These are phyloP conservation scores for Solanum sparsipilum DNA, from an alignment of 257 asterid species.

Conservation along the genomic window DNA sequence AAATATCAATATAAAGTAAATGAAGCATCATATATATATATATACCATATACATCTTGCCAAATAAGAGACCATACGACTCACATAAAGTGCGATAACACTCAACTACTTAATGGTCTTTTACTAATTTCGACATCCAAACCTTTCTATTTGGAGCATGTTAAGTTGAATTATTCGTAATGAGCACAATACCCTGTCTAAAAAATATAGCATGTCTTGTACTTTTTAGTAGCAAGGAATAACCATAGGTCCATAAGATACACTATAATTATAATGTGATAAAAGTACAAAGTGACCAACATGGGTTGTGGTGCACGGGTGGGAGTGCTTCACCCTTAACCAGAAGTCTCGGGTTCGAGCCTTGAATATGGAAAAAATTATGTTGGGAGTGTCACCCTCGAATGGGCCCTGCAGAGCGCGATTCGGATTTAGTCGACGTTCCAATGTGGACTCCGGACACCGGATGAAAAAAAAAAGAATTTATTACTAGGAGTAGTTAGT, in stretches of 20 bases:
- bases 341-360: no score
- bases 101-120: background rate
- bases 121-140: background rate
- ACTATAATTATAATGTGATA: background rate
- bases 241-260: background rate
- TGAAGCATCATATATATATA: background rate
- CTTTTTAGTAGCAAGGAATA: background rate
- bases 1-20: background rate
- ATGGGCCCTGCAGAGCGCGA: no score
- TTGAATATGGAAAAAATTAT: no score
- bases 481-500: background rate
- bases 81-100: background rate
- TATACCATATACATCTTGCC: background rate
- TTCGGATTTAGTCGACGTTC: accelerated
- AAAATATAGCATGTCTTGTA: background rate
- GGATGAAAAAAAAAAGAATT: accelerated
- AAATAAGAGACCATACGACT: background rate
- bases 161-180: background rate
- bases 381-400: background rate
- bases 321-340: no score
- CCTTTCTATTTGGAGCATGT: background rate
- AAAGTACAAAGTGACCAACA: background rate
- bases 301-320: background rate
- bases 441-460: no score
- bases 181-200: background rate